Evolutionary conservation across 169 alveolate species (phyloP), one percentile per base, ranked within the genome.

Genomic region (Neospora caninum): DNA sequence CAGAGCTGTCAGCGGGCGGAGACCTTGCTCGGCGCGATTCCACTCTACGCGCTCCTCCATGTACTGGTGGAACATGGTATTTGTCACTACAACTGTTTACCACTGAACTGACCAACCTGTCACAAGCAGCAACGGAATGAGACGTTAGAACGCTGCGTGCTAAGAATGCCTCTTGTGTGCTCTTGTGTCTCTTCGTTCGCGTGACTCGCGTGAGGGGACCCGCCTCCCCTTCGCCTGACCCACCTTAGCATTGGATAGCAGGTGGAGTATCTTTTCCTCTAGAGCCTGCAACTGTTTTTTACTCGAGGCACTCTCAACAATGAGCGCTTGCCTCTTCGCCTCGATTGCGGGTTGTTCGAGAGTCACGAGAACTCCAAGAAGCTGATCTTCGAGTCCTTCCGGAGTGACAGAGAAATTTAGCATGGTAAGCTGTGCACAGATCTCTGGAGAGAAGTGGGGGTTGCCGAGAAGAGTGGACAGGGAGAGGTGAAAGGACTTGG

Each of bases 351-450:
- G 99, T 93, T 96, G 97, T 94, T 98, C 99, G 36, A 95, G 96
- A 53, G 96, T 97, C 45, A 98, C 99, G 73, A 98, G 98, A 54
- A 89, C 91, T 22, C 95, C 99, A 92, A 98, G 98, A 92, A 99
- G 97, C 96, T 98, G 99, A 89, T 99, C 99, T 95, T 98, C 99
- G 20, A 99, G 97, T 41, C 98, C 97, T 80, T 97, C 96, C 80
- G 98, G 98, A n/a, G 99, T 98, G 86, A 98, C 99, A 95, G 99
- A 98, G 97, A 99, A 99, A 95, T 99, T 99, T 95, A 98, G 98
- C 94, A 99, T 97, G 20, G 99, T 98, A 0, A 98, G 98, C 94
- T 97, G 98, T 42, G 99, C 99, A 83, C 99, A 99, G 54, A 98
- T 97, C 96, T 99, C 99, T 31, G 99, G 99, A 10, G 99, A 97